A percentile compares a stretch with the other conserved stretches of the same genome.
phyloP scores from a whole-genome alignment of 352 stramenopile genomes.

The Phytophthora ohioensis region DNA sequence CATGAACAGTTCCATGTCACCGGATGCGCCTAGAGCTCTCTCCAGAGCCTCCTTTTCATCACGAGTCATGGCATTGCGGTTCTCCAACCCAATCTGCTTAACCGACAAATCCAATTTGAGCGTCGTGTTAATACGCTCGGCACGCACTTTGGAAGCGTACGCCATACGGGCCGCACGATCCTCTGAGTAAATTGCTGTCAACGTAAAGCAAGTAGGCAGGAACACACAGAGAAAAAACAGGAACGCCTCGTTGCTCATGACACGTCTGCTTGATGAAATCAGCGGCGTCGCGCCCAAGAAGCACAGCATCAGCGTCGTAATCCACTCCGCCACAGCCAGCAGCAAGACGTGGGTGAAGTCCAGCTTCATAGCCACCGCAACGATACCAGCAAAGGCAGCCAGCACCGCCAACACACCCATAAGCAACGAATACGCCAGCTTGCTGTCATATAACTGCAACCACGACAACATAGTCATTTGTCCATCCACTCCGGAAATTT shows the following conservation, averaged over 20 bases:
- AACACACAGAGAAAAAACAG: constrained; percentile 73
- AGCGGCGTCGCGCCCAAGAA: constrained; percentile 50
- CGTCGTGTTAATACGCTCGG: constrained; percentile 84
- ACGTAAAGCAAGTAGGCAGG: constrained; percentile 65
- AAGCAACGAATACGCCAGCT: constrained; percentile 67
- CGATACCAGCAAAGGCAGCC: constrained; percentile 65
- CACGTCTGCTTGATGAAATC: constrained; percentile 60
- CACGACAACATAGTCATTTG: constrained; percentile 68
- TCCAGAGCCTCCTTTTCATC: constrained; percentile 72
- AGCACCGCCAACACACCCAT: constrained; percentile 72
- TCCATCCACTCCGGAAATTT: constrained; percentile 39
- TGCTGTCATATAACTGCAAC: constrained; percentile 74
- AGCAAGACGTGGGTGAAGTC: constrained; percentile 81
- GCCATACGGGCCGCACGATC: constrained; percentile 73
- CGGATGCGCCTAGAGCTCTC: constrained; percentile 51
- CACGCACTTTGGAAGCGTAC: constrained; percentile 78
- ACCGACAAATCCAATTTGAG: constrained; percentile 82
- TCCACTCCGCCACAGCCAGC: constrained; percentile 59
- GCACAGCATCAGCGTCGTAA: constrained; percentile 64
- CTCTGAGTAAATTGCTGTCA: constrained; percentile 82
- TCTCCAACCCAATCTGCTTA: constrained; percentile 76
- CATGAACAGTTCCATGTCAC: constrained; percentile 66
- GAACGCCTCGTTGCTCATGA: constrained; percentile 61
- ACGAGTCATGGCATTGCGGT: constrained; percentile 56
- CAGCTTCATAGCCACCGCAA: constrained; percentile 79